Evolutionary conservation across 192 early-diverging fungal genomes (phyloP), one percentile per base, ranked within the genome.

Genomic region (Coemansia sp.): DNA sequence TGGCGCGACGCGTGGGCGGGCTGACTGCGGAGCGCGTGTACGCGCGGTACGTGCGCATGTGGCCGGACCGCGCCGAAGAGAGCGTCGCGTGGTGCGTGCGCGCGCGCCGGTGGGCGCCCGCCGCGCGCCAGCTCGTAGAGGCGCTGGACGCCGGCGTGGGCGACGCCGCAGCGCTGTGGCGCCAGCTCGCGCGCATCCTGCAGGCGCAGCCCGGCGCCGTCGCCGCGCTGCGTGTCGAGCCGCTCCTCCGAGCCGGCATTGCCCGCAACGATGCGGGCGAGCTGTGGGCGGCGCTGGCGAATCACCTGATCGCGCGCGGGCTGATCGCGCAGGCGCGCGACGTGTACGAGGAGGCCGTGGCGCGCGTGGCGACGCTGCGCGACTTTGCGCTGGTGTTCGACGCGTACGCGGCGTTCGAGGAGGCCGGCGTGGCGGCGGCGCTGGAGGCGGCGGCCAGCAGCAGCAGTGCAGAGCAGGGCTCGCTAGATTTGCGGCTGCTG

Each of bases 311-410:
- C 29, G 80, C 89, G 38, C 66, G 80, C 14, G 83, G 82, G 9
- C 81, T 88, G 52, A 81, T 89, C 57, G 95, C 96, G 57, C 88
- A 82, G 42, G 94, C 97, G 3, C 70, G 94, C 10, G 95, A 94
- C 67, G 86, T 98, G 1, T 99, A 87, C 57, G 97, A 98, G 68
- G 91, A 98, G 69, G 95, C 88, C 0, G 70, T 98, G 51, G 68
- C 62, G 1, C 78, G 70, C 0, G 95, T 95, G 2, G 77, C 67
- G 55, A 95, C 87, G 0, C 88, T 97, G 31, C 82, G 88, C 8
- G 95, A 97, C 63, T 99, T 99, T 56, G 86, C 92, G 0, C 82
- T 89, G 56, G 87, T 99, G 55, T 99, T 99, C 81, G 94, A 99
- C 57, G 87, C 94, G 1, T 99, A 97, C 62, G 90, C 92, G 9